Evolutionary conservation across 129 eudicot species (phyloP), one percentile per base, ranked within the genome.

Genomic region (Flaveria linearis): DNA sequence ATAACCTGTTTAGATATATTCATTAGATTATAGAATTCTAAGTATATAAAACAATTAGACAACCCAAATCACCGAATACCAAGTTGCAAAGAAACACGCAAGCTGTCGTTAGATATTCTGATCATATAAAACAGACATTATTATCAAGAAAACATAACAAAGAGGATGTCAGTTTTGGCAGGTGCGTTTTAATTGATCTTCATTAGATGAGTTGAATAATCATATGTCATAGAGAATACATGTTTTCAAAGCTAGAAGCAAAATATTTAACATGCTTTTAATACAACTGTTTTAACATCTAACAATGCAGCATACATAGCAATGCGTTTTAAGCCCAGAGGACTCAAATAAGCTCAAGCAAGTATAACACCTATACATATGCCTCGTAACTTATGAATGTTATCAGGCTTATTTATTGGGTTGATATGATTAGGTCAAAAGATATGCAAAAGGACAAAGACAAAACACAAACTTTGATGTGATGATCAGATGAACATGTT

Each of bases 381-480:
- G 50, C 50, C 11, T 45, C 13, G 50, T 45, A 45, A 45, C 50
- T 45, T 45, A 9, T 49, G 53, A 49, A 49, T 14, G 22, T 7
- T 16, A 13, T 52, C 20, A 15, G 20, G 20, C 22, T 50, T 45
- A 36, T 36, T 14, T 49, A 52, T 15, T 61, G 42, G 41, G 67
- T 61, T 61, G 67, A 18, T 15, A 65, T 10, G 33, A 58, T 18
- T 33, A 49, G 73, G 72, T 72, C 66, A 79, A 61, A 77, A 23
- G 51, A 30, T 66, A 71, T 39, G 30, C 39, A 20, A 61, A 47
- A 20, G 14, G 5, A 16, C 3, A 64, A 18, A 51, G 46, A 67
- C 56, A 46, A 76, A 20, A 76, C 52, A 7, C 53, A 15, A 53
- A 76, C 80, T 76, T 68, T 68, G 42, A 77, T 68, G 58, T 53